Evolutionary conservation across 2,329 filamentous ascomycete species (phyloP), one percentile per base, ranked within the genome.

Genomic region (Alternaria sp.): DNA sequence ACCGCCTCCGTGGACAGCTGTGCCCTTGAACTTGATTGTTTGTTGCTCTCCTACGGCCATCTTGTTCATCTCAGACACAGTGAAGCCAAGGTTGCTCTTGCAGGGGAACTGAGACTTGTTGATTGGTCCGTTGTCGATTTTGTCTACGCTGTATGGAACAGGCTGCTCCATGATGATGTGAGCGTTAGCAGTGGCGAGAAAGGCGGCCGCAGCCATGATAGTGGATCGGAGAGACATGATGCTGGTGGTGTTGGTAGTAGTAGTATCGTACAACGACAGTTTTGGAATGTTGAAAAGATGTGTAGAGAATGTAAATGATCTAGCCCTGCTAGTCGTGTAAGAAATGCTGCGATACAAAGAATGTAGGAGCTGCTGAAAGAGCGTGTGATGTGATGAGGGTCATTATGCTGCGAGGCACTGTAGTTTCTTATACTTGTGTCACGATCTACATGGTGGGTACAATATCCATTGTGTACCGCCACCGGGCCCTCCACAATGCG

Each of bases 131-230:
- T 90, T 95, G 79, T 84, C 82, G 20, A 86, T 78, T 36, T 79
- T 76, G 46, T 70, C 81, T 69, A 67, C 80, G 71, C 69, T 88
- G 92, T 64, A 79, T 0, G 92, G 92, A 2, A 84, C 78, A 0
- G 94, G 94, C 2, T 79, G 82, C 51, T 70, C 79, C 85, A 97
- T 91, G 39, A 86, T 81, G 81, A 97, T 89, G 76, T 98, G 94
- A 36, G 91, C 91, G 57, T 86, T 85, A 70, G 83, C 85, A 22
- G 20, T 22, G 3, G 20, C 20, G 20, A 22, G 4, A 22, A 22
- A 5, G 4, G 22, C 22, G 1, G 1, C 22, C 1, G 22, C 4
- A 0, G 22, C 22, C 0, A 24, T 0, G 0, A 24, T 24, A 0
- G 22, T 24, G 6, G 22, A 24, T 22, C 74, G 87, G 87, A 71